Percentiles rank a stretch among this genome's conserved stretches.
Evolutionary conservation across 805 yeast species (phyloP).

Genomic region (Saccharomycopsis sp.): DNA sequence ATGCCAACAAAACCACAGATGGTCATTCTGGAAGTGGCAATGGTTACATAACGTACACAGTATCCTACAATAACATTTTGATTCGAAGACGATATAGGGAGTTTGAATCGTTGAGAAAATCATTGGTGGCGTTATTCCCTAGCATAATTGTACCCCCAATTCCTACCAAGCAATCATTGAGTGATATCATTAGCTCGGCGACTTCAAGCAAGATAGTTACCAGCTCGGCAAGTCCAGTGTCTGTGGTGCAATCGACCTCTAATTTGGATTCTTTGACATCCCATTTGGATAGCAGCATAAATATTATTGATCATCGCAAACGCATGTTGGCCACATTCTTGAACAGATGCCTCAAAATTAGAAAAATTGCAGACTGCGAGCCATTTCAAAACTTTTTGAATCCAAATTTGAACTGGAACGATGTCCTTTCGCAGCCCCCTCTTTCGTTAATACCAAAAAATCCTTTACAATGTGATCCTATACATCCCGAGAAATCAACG

Average conservation of each 20-base stretch:
- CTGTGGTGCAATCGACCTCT: too few relatives aligned
- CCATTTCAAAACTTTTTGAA: conserved; percentile 74
- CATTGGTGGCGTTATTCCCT: conserved; percentile 67
- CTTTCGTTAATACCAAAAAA: conserved; percentile 25
- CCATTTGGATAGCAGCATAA: conserved; percentile 21
- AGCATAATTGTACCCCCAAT: conserved; percentile 85
- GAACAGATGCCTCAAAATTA: conserved; percentile 58
- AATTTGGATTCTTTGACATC: too few relatives aligned
- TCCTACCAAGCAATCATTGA: conserved; percentile 67
- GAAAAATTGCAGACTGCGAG: conserved; percentile 45
- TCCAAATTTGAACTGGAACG: conserved; percentile 79
- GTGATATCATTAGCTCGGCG: conserved; percentile 13
- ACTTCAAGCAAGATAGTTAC: conserved; percentile 5
- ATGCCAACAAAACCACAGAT: conserved; percentile 63
- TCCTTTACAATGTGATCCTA: conserved; percentile 19
- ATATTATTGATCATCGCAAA: conserved; percentile 57
- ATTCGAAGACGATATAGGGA: conserved; percentile 82
- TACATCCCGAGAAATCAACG: conserved; percentile 17
- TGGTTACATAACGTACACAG: conserved; percentile 77
- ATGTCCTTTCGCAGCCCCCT: conserved; percentile 53
- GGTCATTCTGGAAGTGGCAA: conserved; percentile 54
- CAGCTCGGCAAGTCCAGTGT: neutral
- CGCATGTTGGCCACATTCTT: conserved; percentile 70
- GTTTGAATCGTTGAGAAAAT: conserved; percentile 72
- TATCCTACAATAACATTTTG: conserved; percentile 45